Conservation (phyloP, 192 early-diverging fungal species). For the Backusella tarrabulga region DNA sequence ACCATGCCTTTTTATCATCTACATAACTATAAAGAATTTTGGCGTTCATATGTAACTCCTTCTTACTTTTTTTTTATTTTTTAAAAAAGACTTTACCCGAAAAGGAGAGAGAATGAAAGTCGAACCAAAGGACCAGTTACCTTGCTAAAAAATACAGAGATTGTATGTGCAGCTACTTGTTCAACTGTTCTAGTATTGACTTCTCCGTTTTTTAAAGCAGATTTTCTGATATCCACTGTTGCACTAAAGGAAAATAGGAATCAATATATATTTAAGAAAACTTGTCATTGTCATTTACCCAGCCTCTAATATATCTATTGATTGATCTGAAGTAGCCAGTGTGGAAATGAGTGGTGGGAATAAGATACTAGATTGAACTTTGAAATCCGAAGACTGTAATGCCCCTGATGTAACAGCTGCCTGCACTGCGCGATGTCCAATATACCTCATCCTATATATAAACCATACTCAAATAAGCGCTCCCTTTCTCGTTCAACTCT, state of each 20-base stretch:
- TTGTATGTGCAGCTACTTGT: not conserved
- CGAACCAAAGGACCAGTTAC: constrained; percentile 21
- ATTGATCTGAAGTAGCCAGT: constrained; percentile 10
- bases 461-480: not conserved
- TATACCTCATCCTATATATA: constrained; percentile 33
- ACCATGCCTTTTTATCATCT: constrained; percentile 32
- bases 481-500: not conserved
- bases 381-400: constrained; percentile 58
- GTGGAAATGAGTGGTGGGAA: constrained; percentile 48
- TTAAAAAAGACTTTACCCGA: constrained; percentile 3
- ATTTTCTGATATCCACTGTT: not conserved
- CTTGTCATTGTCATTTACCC: not conserved
- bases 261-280: not conserved
- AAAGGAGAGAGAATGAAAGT: constrained; percentile 10
- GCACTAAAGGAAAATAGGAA: not conserved
- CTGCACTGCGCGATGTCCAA: constrained; percentile 65
- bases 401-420: constrained; percentile 59
- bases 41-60: not conserved
- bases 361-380: constrained; percentile 60
- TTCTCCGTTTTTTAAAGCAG: not conserved
- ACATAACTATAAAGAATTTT: constrained; percentile 18
- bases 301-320: not conserved
- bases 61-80: not conserved
- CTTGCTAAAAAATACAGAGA: constrained; percentile 7
- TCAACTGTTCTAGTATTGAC: not conserved